Base-by-base conservation (phyloP, 805 yeast species). In the Starmerella apis region DNA sequence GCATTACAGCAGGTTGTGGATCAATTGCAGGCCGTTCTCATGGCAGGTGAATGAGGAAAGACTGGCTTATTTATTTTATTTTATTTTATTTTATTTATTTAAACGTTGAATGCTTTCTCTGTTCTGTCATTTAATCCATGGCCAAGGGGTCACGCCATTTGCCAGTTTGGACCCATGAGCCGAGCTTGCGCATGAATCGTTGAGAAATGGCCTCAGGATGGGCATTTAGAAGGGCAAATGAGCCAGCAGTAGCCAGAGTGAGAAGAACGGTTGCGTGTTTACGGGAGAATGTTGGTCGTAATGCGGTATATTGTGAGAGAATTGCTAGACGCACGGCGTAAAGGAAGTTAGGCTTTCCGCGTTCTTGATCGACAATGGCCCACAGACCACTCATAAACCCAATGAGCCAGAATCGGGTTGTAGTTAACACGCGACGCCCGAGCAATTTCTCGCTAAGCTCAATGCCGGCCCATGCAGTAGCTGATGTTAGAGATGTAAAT, bases 341-440 rank as follows among this genome's bases (percentile, higher is more conserved):
- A 50, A 63, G 55, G 52, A 62, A 66, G 51, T 68, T 60, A 11
- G 63, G 52, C 33, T 64, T 58, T 50, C 68, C 68, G 35, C 55
- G 52, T 38, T 58, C 59, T 44, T 61, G 66, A 53, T 65, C 69
- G 22, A 67, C 41, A 25, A 64, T 58, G 2, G 71, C 68, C 71
- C 71, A 68, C 42, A 68, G 59, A 3, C 73, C 73, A n/a, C 70
- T 65, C 37, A 65, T 48, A 52, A 67, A 62, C n/a, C 72, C 73
- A 49, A 69, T 65, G 32, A 68, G 37, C 23, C 66, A 55, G 60
- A 64, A 65, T n/a, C 73, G 66, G n/a, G 43, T n/a, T 16, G 54
- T 50, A 16, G 53, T 53, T 47, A 70, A 63, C 44, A 59, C 44
- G 32, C 65, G 48, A 49, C 59, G 57, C 22, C 67, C 63, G 19